Evolutionary conservation across 768 basidiomycete genomes (phyloP), one percentile per base, ranked within the genome.

Genomic region (Leccinum longicurvipes): DNA sequence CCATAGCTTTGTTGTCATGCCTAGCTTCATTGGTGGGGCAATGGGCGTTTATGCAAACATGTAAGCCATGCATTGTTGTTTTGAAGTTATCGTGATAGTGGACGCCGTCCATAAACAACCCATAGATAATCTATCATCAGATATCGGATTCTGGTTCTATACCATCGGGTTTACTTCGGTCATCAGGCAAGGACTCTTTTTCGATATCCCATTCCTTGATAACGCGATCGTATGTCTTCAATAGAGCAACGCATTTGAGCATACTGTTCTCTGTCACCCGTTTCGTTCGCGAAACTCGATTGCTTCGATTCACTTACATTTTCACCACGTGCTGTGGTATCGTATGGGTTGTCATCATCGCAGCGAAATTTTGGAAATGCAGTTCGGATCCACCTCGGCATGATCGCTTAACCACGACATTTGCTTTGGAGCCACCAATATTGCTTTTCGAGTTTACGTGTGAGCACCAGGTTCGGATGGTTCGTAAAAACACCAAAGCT

Each of bases 201-300:
- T 17, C 19, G 8, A 27, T 19, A n/a, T 12, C 19, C 39, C 46
- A 23, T 48, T 28, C 10, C 21, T 32, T 55, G 29, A 57, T 24
- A 34, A 15, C 11, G 45, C 3, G 19, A 3, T 34, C 23, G 12
- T n/a, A 24, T 14, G 7, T 21, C 23, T 6, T 42, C 12, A 19
- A 45, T 28, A 58, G 54, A 25, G 34, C 57, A 31, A 21, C 48
- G 1, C 51, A 57, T 12, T 6, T 64, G 41, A 64, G 64, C 53
- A 50, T 64, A 24, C 19, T 64, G 27, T 56, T 55, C 25, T 65
- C 64, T 12, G 48, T 65, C 27, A 55, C 46, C 45, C 62, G 63
- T 10, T 36, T 65, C 34, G 6, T 64, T 23, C 36, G 34, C 15
- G 28, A 15, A 32, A 29, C 17, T 10, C 50, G n/a, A 15, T n/a